Base-by-base conservation (phyloP, 2,329 filamentous ascomycete species). In the Verticillium nonalfalfae region DNA sequence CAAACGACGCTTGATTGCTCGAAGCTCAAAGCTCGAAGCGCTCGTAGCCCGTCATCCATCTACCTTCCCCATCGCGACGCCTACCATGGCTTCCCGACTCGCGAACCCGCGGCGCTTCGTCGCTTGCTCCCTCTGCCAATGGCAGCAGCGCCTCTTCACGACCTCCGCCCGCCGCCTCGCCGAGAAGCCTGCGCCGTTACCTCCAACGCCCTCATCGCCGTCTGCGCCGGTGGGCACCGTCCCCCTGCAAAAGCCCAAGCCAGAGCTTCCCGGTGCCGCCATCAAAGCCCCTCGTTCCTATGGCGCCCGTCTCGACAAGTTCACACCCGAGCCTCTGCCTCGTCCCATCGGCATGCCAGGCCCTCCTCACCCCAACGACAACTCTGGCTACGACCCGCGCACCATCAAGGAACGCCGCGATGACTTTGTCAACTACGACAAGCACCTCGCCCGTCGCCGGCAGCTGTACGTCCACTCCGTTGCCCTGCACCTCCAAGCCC, bases 351-450 rank as follows among this genome's bases (percentile, higher is more conserved):
- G 95, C 64, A 86, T 96, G 75, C 80, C 82, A 11, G 76, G 85
- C 40, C 90, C 93, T 2, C 95, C 95, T 0, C 77, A 81, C 62
- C 77, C 85, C 13, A 92, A 92, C 63, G 88, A 98, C 73, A 97
- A 98, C 76, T 89, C 87, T 1, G 93, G 93, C 59, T 74, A 90
- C 64, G 91, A 96, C 69, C 70, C 68, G 18, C 86, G 93, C 50
- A 82, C 87, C 1, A 73, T 90, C 64, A 79, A 80, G 64, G 81
- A 97, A 75, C 85, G 86, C 58, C 83, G 88, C 50, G 86, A 91
- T 65, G 93, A 97, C 71, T 92, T 96, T 71, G 86, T 91, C 65
- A 81, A 95, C 75, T 93, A 91, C 70, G 89, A 95, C 62, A 93
- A 91, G 74, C 93, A 98, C 72, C 76, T 97, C 7, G 81, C 85